Evolutionary conservation across 805 yeast genomes (phyloP).

Genomic region (Pichia exigua): DNA sequence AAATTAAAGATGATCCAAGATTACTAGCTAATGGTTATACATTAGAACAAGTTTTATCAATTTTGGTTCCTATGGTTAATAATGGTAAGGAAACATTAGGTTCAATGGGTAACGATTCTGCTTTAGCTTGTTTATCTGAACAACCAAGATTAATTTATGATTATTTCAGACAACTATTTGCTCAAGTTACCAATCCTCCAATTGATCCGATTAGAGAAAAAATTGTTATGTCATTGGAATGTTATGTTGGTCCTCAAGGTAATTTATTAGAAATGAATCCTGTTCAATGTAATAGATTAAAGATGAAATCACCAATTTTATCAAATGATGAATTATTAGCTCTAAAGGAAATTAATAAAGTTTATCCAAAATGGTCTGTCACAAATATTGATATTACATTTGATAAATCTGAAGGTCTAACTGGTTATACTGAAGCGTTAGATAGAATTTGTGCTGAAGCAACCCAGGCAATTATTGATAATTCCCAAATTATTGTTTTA

Average conservation of each 20-base stretch:
- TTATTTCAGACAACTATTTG: conserved; percentile 91
- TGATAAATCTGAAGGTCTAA: conserved; percentile 70
- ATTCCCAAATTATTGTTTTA: conserved; percentile 66
- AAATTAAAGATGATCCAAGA: conserved; percentile 75
- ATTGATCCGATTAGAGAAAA: conserved; percentile 96
- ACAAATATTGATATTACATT: conserved; percentile 84
- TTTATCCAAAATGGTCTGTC: conserved; percentile 82
- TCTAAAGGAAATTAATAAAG: conserved; percentile 58
- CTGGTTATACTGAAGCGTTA: conserved; percentile 77
- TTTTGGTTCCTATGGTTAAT: conserved; percentile 88
- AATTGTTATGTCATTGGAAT: conserved; percentile 94
- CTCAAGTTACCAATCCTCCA: conserved; percentile 98
- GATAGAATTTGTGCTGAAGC: conserved; percentile 87
- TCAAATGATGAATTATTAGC: conserved; percentile 69
- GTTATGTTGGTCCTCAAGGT: conserved; percentile 98
- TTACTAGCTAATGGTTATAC: conserved; percentile 86
- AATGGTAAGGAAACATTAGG: conserved; percentile 93
- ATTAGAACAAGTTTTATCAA: conserved; percentile 78
- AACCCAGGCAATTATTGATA: conserved; percentile 69
- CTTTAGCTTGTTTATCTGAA: conserved; percentile 88
- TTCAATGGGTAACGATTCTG: conserved; percentile 97
- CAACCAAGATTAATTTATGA: conserved; percentile 89
- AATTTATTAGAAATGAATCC: conserved; percentile 89
- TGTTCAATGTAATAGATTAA: conserved; percentile 81
- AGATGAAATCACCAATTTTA: conserved; percentile 76